Conservation (phyloP, 768 basidiomycete genomes). For the Albatrellus ellisii region DNA sequence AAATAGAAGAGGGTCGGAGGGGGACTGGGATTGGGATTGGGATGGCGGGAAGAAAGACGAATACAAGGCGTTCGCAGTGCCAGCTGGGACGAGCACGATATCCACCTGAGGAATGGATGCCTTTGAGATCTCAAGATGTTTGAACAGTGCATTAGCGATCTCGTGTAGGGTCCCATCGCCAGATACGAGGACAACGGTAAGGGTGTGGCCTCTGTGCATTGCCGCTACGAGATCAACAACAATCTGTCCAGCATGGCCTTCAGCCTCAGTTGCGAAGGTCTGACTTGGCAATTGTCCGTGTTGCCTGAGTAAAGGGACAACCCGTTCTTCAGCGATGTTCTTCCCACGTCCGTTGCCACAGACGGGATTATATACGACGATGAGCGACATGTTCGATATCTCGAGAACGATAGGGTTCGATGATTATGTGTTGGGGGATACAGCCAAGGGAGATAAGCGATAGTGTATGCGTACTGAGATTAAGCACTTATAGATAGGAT, state of each 20-base stretch:
- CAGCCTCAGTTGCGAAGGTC: slow-evolving; percentile 33
- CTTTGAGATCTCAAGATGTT: not conserved
- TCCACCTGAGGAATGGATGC: slow-evolving; percentile 16
- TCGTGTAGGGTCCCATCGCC: slow-evolving; percentile 94
- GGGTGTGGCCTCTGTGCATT: slow-evolving; percentile 15
- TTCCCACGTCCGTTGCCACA: slow-evolving; percentile 48
- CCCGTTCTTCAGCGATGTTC: slow-evolving; percentile 41
- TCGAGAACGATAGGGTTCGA: not conserved
- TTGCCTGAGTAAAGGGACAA: slow-evolving; percentile 49
- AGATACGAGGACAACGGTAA: slow-evolving; percentile 52
- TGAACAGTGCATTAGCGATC: slow-evolving; percentile 50
- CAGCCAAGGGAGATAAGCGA: no score
- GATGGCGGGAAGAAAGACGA: slow-evolving; percentile 55
- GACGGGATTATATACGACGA: slow-evolving; percentile 67
- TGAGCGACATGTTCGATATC: slow-evolving; percentile 28
- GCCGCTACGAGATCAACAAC: slow-evolving; percentile 26
- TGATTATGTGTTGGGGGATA: no score
- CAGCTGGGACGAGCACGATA: slow-evolving; percentile 53
- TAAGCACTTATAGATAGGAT: no score
- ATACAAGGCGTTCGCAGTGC: slow-evolving; percentile 92
- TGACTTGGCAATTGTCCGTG: slow-evolving; percentile 26
- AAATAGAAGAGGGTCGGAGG: slow-evolving; percentile 35
- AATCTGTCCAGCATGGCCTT: slow-evolving; percentile 41
- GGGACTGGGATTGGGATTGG: slow-evolving; percentile 10
- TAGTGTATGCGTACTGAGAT: no score